A percentile compares a stretch with the other conserved stretches of the same genome.
Conservation (phyloP, 2,329 filamentous ascomycete species). For the Aspergillus hiratsukae region DNA sequence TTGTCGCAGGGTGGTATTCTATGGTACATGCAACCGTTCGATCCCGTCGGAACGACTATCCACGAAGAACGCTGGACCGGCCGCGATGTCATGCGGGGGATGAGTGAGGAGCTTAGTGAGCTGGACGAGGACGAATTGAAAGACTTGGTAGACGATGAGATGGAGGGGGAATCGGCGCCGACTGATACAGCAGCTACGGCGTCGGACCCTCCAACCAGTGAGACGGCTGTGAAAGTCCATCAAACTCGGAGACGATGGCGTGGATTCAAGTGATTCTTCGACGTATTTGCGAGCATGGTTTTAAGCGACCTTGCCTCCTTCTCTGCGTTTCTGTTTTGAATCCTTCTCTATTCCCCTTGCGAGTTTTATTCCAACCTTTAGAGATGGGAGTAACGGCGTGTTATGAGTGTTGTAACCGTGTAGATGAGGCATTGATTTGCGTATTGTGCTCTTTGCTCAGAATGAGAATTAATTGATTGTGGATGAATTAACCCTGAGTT, state of each 20-base stretch:
- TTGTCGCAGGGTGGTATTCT: constrained; percentile 72
- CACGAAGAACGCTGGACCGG: constrained; percentile 71
- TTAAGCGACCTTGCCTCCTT: constrained; percentile 1
- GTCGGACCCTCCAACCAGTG: constrained; percentile 6
- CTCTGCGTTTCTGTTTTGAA: constrained; percentile 8
- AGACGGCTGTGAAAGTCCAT: constrained; percentile 22
- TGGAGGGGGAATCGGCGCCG: constrained; percentile 15
- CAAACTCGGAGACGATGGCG: constrained; percentile 29
- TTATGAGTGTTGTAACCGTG: constrained; percentile 2
- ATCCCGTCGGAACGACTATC: constrained; percentile 74
- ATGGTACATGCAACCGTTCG: constrained; percentile 82
- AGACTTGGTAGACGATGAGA: constrained; percentile 57
- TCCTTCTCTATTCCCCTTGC: constrained; percentile 8
- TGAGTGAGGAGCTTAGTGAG: constrained; percentile 86
- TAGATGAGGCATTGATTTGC: background rate
- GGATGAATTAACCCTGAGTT: background rate
- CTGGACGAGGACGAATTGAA: constrained; percentile 87
- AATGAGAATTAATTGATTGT: background rate
- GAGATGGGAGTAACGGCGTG: background rate
- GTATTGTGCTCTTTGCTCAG: background rate
- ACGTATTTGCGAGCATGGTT: background rate
- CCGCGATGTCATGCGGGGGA: constrained; percentile 63
- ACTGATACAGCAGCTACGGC: constrained; percentile 12
- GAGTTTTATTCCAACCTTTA: constrained; percentile 5
- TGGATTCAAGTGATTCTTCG: constrained; percentile 21